phyloP scores from a whole-genome alignment of 768 basidiomycete species.

The Chalciporus piperatus region DNA sequence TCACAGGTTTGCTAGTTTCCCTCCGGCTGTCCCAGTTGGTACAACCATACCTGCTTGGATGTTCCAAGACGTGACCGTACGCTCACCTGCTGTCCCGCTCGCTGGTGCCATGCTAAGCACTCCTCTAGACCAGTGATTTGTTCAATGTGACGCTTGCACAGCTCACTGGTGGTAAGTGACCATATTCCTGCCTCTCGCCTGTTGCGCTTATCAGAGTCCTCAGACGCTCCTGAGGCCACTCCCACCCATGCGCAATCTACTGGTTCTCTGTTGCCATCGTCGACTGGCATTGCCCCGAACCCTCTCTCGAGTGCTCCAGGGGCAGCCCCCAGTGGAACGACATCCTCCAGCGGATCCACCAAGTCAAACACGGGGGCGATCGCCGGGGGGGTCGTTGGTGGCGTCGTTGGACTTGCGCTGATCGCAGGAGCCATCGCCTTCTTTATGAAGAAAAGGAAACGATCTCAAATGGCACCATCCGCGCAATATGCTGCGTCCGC shows the following conservation, averaged over 20 bases:
- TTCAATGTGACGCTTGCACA: constrained; percentile 44
- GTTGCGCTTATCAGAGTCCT: not conserved
- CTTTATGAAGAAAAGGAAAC: constrained; percentile 33
- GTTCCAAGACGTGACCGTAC: constrained; percentile 50
- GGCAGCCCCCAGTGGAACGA: not conserved
- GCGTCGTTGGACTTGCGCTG: constrained; percentile 50
- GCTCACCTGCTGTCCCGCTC: constrained; percentile 9
- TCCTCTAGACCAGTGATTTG: constrained; percentile 30
- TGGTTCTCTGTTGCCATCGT: constrained; percentile 8
- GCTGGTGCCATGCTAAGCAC: constrained; percentile 2
- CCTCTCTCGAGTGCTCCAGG: too few species aligned
- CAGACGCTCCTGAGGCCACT: constrained; percentile 45
- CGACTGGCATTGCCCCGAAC: constrained; percentile 4
- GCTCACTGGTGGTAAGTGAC: constrained; percentile 22
- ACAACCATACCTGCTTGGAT: constrained; percentile 62
- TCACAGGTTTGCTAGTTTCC: constrained; percentile 37
- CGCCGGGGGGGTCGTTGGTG: constrained; percentile 62
- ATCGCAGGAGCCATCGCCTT: constrained; percentile 40
- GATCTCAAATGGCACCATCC: constrained; percentile 22
- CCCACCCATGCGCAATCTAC: constrained; percentile 33
- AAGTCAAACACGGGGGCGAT: constrained; percentile 50
- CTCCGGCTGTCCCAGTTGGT: constrained; percentile 44
- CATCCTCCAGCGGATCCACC: constrained; percentile 7
- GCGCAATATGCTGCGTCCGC: constrained; percentile 4
- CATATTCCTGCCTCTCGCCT: not conserved